Conservation (phyloP, 257 asterid species). For the Anisodus tanguticus region DNA sequence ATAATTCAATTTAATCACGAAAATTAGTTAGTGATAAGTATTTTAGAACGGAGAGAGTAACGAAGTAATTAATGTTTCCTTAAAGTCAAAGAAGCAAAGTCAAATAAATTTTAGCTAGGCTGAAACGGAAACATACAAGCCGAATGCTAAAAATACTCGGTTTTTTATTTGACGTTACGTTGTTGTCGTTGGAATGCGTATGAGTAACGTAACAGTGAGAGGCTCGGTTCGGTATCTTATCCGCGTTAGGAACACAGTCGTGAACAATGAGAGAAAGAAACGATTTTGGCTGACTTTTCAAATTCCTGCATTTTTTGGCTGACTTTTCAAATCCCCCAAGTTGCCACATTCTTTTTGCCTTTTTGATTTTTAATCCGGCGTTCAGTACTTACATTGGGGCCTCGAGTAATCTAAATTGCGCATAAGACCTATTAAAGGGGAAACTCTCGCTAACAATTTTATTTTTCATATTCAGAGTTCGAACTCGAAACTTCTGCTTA, state of each 20-base stretch:
- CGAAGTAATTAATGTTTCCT: background rate
- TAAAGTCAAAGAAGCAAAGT: background rate
- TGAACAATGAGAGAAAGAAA: background rate
- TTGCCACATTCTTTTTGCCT: too few relatives aligned
- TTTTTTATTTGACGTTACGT: background rate
- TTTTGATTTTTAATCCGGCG: too few relatives aligned
- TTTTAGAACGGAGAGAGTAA: too few relatives aligned
- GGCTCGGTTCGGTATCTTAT: background rate
- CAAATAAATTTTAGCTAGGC: background rate
- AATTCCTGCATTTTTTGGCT: background rate
- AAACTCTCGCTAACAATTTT: too few relatives aligned
- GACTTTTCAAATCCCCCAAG: background rate
- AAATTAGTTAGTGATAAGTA: too few relatives aligned
- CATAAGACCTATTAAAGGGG: too few relatives aligned
- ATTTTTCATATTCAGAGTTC: too few relatives aligned
- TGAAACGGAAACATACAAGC: background rate
- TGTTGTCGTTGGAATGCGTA: background rate
- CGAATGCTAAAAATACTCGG: background rate
- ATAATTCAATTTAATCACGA: too few relatives aligned
- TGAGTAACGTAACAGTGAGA: background rate
- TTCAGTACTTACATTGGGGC: too few relatives aligned
- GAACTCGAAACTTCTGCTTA: too few relatives aligned
- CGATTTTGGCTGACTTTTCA: constrained; percentile 14
- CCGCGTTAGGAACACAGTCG: background rate
- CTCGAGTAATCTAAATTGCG: too few relatives aligned